Conservation (phyloP, 208 protist genomes). For the Porcisia hertigi region DNA sequence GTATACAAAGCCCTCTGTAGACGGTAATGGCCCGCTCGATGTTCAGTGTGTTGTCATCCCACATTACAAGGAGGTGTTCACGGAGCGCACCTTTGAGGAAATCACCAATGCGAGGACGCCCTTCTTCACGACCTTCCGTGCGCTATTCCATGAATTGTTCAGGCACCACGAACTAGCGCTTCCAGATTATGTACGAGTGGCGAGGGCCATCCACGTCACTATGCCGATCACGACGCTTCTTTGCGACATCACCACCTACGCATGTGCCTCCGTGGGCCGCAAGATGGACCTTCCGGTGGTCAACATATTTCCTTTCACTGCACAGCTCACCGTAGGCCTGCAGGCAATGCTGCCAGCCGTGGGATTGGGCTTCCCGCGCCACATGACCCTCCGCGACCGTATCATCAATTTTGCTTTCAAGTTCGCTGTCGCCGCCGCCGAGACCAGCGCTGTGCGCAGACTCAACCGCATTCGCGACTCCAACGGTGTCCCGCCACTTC, state of each 20-base stretch:
- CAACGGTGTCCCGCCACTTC: conserved; percentile 26
- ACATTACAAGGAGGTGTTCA: conserved; percentile 23
- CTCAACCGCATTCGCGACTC: conserved; percentile 31
- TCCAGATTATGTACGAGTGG: conserved; percentile 29
- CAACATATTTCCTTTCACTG: conserved; percentile 45
- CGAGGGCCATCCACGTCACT: conserved; percentile 21
- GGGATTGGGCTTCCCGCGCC: conserved; percentile 39
- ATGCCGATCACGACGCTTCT: conserved; percentile 49
- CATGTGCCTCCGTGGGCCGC: conserved; percentile 32
- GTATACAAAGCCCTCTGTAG: background rate
- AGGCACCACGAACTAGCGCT: conserved; percentile 43
- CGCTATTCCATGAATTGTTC: conserved; percentile 30
- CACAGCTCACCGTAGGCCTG: conserved; percentile 38
- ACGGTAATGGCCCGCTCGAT: conserved; percentile 12
- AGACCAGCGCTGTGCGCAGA: conserved; percentile 9
- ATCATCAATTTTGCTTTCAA: conserved; percentile 33
- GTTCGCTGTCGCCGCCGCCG: conserved; percentile 8
- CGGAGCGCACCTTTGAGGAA: conserved; percentile 17
- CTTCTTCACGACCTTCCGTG: conserved; percentile 7
- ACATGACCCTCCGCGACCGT: conserved; percentile 32
- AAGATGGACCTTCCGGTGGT: conserved; percentile 37
- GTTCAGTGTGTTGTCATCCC: conserved; percentile 37
- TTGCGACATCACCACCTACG: conserved; percentile 47
- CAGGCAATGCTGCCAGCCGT: conserved; percentile 38
- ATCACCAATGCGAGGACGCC: conserved; percentile 18